Percentiles rank a stretch among this genome's conserved stretches.
Evolutionary conservation across 2,329 filamentous ascomycete species (phyloP).

Genomic region (Sporothrix protearum): DNA sequence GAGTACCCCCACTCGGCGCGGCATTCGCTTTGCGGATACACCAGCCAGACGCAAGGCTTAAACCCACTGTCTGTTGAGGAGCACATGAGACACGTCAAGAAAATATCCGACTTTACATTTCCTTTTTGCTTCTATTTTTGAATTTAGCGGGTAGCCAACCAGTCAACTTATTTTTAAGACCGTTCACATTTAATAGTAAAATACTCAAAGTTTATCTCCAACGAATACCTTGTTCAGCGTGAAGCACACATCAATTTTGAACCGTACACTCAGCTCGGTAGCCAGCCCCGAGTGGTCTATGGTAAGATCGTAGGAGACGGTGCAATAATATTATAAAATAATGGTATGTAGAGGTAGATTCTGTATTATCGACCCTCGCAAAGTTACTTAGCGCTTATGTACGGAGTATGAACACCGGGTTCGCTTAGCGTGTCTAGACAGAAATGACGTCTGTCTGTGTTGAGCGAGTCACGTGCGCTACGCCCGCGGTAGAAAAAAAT

Average conservation of each 20-base stretch:
- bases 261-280: too few relatives aligned
- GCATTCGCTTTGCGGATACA: slow-evolving; percentile 60
- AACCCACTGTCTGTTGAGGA: not conserved
- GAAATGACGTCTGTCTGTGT: not conserved
- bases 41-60: slow-evolving; percentile 28
- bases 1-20: slow-evolving; percentile 52
- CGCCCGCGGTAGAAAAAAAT: slow-evolving; percentile 13
- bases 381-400: too few relatives aligned
- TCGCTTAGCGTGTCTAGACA: not conserved
- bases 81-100: not conserved
- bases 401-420: too few relatives aligned
- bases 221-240: not conserved
- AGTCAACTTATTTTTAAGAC: not conserved
- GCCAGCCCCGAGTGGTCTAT: too few relatives aligned
- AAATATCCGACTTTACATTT: not conserved
- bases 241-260: too few relatives aligned
- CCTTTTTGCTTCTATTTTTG: not conserved
- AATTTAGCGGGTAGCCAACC: not conserved
- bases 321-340: too few relatives aligned
- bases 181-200: not conserved
- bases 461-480: slow-evolving; percentile 13
- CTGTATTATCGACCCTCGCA: too few relatives aligned
- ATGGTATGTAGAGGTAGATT: too few relatives aligned
- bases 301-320: too few relatives aligned
- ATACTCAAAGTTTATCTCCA: not conserved